phyloP scores from a whole-genome alignment of 2,329 filamentous ascomycete species.

The Cordyceps farinosa region DNA sequence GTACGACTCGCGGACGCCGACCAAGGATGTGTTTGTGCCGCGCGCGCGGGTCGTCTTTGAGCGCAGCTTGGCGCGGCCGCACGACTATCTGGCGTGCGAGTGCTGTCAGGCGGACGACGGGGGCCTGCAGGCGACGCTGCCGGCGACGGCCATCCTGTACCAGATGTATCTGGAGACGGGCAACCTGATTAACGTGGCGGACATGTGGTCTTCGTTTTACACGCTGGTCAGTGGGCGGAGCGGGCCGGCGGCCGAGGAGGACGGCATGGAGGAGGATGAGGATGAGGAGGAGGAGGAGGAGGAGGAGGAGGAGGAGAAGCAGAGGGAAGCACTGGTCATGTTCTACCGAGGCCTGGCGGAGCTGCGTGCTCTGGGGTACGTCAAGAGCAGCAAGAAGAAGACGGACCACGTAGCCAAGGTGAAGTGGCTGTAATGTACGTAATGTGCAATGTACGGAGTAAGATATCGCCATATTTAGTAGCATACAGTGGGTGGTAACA shows the following conservation, averaged over 20 bases:
- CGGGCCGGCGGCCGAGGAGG: conserved; percentile 33
- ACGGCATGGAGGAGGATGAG: conserved; percentile 31
- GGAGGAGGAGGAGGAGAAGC: conserved; percentile 43
- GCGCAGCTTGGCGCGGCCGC: conserved; percentile 65
- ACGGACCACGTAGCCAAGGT: conserved; percentile 87
- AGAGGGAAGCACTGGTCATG: conserved; percentile 61
- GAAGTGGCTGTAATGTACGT: conserved; percentile 61
- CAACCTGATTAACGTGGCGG: conserved; percentile 71
- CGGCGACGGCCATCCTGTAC: conserved; percentile 70
- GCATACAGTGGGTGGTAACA: too few species aligned
- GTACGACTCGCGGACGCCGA: conserved; percentile 68
- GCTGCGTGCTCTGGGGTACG: conserved; percentile 76
- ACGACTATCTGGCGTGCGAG: conserved; percentile 70
- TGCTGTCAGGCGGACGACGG: conserved; percentile 57
- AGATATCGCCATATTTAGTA: too few species aligned
- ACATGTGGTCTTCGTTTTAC: conserved; percentile 75
- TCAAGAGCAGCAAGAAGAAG: conserved; percentile 88
- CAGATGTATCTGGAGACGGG: conserved; percentile 77
- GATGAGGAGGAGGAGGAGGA: conserved; percentile 28
- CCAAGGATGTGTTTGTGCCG: conserved; percentile 71
- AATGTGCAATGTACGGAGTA: not conserved
- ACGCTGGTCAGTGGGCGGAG: conserved; percentile 51
- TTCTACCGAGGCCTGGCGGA: conserved; percentile 88
- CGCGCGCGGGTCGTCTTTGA: conserved; percentile 68
- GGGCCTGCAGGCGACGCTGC: conserved; percentile 58